Evolutionary conservation across 192 early-diverging fungal genomes (phyloP).

Genomic region (Diversispora eburnea): DNA sequence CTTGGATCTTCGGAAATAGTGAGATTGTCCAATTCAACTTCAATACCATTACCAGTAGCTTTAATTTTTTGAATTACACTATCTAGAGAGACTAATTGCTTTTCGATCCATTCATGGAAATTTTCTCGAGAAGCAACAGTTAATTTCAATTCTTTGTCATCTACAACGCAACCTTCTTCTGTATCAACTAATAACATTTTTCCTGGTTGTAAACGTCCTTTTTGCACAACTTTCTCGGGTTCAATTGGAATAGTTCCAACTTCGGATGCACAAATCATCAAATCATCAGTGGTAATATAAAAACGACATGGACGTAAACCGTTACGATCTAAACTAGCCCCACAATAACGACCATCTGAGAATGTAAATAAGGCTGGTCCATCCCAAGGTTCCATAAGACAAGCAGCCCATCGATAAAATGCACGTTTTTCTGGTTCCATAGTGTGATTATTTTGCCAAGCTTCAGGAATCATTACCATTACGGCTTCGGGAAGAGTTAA

Average conservation of each 20-base stretch:
- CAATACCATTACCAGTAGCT: conserved; percentile 32
- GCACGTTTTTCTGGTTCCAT: conserved; percentile 86
- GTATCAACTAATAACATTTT: conserved; percentile 98
- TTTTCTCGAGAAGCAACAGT: conserved; percentile 63
- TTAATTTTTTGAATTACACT: conserved; percentile 46
- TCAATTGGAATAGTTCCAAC: conserved; percentile 87
- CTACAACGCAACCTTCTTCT: conserved; percentile 80
- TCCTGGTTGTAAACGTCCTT: conserved; percentile 94
- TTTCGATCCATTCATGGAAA: conserved; percentile 82
- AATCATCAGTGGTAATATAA: conserved; percentile 86
- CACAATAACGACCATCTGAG: conserved; percentile 94
- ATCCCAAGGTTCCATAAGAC: conserved; percentile 98
- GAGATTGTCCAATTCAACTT: conserved; percentile 52
- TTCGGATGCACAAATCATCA: conserved; percentile 98
- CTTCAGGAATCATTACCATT: conserved; percentile 99
- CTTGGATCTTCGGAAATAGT: conserved; percentile 74
- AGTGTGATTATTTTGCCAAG: conserved; percentile 87
- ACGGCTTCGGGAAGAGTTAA: conserved; percentile 91
- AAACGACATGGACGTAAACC: conserved; percentile 97
- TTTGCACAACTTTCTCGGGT: conserved; percentile 73
- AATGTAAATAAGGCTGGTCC: conserved; percentile 98
- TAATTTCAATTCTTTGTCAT: conserved; percentile 86
- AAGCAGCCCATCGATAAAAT: conserved; percentile 97
- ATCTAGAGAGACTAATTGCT: conserved; percentile 73
- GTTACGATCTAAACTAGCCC: conserved; percentile 98